A percentile compares a stretch with the other conserved stretches of the same genome.
Evolutionary conservation across 495 filamentous ascomycete genomes (phyloP).

Genomic region (Neurospora hispaniola): DNA sequence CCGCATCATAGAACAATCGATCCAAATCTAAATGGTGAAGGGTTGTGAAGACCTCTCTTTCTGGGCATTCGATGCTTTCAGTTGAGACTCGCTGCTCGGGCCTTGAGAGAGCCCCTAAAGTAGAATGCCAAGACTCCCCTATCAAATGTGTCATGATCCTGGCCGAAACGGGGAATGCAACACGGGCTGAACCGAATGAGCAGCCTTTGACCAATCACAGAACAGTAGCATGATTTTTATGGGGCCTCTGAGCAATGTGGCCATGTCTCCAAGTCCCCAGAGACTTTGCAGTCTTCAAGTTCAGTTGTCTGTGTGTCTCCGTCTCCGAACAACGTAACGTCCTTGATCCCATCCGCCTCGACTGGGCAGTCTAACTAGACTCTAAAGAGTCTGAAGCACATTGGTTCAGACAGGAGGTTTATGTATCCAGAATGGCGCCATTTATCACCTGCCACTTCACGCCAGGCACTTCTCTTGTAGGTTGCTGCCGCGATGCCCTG

Average conservation of each 20-base stretch:
- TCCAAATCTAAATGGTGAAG: neutral
- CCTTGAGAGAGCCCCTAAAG: neutral
- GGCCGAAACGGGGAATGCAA: slow-evolving; percentile 22
- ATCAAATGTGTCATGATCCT: slow-evolving; percentile 18
- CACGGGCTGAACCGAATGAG: slow-evolving; percentile 11
- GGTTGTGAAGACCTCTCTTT: neutral
- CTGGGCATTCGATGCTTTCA: neutral
- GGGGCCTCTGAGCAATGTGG: neutral
- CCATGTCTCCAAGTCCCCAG: neutral
- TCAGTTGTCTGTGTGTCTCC: neutral
- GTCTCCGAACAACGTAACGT: neutral
- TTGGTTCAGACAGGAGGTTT: neutral
- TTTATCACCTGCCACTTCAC: neutral
- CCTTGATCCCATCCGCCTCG: neutral
- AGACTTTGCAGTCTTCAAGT: neutral
- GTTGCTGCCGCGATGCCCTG: neutral
- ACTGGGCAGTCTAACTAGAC: neutral
- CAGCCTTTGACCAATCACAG: neutral
- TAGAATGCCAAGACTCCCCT: neutral
- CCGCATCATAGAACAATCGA: neutral
- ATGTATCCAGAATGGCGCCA: neutral
- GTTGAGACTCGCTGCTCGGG: neutral
- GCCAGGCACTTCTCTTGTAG: neutral
- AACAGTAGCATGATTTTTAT: neutral
- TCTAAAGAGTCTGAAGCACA: neutral